Percentiles rank a stretch among this genome's conserved stretches.
Conservation (phyloP, 257 asterid species). For the Datura wrightii region DNA sequence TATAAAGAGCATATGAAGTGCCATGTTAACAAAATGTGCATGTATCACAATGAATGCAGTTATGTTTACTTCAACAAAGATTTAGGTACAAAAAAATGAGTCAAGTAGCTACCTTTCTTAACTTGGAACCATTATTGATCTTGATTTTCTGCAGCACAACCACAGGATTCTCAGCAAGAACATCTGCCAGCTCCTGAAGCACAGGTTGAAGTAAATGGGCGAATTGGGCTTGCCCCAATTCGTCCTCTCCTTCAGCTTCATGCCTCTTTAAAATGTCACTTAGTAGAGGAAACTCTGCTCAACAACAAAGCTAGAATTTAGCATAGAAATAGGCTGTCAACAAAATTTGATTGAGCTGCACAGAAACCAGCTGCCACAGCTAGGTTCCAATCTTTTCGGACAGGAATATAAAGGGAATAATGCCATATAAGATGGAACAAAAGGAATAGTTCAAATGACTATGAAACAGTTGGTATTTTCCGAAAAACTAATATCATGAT, state of each 20-base stretch:
- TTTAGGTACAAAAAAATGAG: neutral
- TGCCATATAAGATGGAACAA: neutral
- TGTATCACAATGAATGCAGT: neutral
- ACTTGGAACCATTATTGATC: conserved; percentile 59
- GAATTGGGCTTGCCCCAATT: conserved; percentile 69
- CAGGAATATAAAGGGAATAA: neutral
- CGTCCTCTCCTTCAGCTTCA: conserved; percentile 59
- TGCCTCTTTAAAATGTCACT: conserved; percentile 53
- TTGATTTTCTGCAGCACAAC: conserved; percentile 50
- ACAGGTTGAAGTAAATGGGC: conserved; percentile 61
- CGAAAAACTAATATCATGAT: neutral
- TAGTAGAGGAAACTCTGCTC: conserved; percentile 59
- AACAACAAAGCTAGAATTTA: conserved; percentile 27
- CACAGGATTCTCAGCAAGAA: conserved; percentile 51
- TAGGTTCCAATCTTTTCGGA: neutral
- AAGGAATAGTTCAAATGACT: conserved; percentile 3
- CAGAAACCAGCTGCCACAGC: neutral
- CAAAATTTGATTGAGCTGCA: neutral
- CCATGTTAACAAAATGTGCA: conserved; percentile 2
- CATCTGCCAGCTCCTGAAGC: conserved; percentile 64
- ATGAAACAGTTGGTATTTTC: neutral
- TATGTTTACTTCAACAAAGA: neutral
- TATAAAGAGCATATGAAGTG: neutral
- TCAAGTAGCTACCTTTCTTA: conserved; percentile 52
- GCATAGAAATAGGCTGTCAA: conserved; percentile 23